phyloP scores from a whole-genome alignment of 176 grass and related monocot genomes.

The Chloris gayana region DNA sequence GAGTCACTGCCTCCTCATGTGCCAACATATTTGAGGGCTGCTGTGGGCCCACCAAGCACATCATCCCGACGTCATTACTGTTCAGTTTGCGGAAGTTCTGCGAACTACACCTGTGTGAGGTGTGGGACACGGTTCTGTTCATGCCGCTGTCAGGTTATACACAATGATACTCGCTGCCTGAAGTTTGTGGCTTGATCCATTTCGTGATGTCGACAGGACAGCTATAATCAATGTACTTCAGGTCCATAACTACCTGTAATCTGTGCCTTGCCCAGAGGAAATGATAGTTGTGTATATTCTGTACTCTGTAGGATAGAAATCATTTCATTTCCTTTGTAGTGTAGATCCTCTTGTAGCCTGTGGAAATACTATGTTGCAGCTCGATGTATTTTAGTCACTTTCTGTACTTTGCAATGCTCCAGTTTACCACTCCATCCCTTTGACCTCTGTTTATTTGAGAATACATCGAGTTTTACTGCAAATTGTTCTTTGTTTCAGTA shows the following conservation, averaged over 20 bases:
- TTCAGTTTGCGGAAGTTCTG: conserved; percentile 69
- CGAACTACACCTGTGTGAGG: conserved; percentile 72
- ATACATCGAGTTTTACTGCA: background rate
- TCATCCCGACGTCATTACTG: conserved; percentile 71
- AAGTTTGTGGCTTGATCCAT: conserved; percentile 93
- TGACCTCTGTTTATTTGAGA: too few species aligned
- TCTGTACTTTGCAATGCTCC: background rate
- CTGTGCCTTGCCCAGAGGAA: background rate
- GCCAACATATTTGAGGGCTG: conserved; percentile 77
- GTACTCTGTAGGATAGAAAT: background rate
- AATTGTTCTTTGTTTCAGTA: too few species aligned
- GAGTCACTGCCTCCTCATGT: conserved; percentile 79
- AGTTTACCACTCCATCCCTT: background rate
- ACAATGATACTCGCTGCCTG: conserved; percentile 87
- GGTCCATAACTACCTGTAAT: background rate
- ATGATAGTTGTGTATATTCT: conserved; percentile 26
- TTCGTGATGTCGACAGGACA: conserved; percentile 17
- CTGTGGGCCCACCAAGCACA: conserved; percentile 71
- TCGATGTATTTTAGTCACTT: background rate
- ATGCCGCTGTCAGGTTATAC: conserved; percentile 83
- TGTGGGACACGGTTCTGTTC: conserved; percentile 93
- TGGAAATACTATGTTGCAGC: background rate
- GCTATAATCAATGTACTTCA: conserved; percentile 8
- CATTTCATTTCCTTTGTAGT: too few species aligned
- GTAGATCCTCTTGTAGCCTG: too few species aligned